Evolutionary conservation across 306 rosid species (phyloP), one percentile per base, ranked within the genome.

Genomic region (Benincasa hispida): DNA sequence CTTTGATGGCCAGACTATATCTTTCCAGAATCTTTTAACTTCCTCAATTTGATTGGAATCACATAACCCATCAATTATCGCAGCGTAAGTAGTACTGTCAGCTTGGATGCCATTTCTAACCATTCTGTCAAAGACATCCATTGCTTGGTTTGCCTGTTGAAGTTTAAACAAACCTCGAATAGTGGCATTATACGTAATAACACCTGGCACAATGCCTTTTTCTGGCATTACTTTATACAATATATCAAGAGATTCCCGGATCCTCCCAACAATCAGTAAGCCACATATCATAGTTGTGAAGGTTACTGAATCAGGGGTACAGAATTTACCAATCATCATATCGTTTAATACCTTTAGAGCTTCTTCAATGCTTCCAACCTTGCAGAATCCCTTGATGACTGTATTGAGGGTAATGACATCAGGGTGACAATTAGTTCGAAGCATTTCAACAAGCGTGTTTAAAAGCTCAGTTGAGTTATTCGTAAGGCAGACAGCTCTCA

Each of bases 1-100:
- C 79, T 85, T 82, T 14, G 98, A 93, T 22, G 98, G 92, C 98
- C 98, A 93, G 70, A 93, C 80, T 27, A 89, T 84, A 62, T 86
- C 85, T 78, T 86, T 87, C 98, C 98, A 93, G 63, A 91, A 82
- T 63, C 83, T 86, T 83, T 89, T 87, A 21, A 91, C 94, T 79
- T 86, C 92, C 79, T 93, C 97, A 76, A 93, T 79, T 77, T 72
- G 90, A 80, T 84, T 77, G 53, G 84, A 79, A 58, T 82, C 78
- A 77, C 89, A 86, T 45, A 93, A 79, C 74, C 97, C 96, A 77
- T 88, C 90, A 45, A 93, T 85, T 63, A 91, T 76, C 61, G 83
- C 73, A 24, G 97, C 82, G 73, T 88, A 83, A 58, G 94, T 90
- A 24, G 82, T 87, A 72, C 84, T 77, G 76, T 87, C 88, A 6